Evolutionary conservation across 345 rosid species (phyloP).

Genomic region (Eucalyptus decipiens): DNA sequence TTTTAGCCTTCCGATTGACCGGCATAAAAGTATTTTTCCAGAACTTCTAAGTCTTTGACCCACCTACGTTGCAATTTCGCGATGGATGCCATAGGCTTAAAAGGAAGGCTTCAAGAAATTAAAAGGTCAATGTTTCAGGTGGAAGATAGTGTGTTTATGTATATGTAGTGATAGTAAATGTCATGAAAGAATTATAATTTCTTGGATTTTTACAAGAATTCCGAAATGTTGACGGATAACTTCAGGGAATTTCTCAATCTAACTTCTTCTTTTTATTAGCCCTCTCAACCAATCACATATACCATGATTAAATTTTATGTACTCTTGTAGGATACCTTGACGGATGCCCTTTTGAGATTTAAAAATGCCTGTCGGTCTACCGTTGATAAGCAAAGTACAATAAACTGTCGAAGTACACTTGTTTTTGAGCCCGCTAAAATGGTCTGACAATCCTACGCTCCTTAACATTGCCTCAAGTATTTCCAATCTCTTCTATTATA

Average conservation of each 20-base stretch:
- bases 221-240: neutral
- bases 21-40: neutral
- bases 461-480: neutral
- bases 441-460: neutral
- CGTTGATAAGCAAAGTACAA: neutral
- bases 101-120: neutral
- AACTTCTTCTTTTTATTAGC: no score
- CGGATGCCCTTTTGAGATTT: neutral
- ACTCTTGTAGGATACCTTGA: neutral
- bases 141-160: no score
- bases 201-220: neutral
- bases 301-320: neutral
- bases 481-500: neutral
- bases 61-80: neutral
- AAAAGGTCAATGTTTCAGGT: neutral
- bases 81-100: neutral
- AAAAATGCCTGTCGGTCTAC: neutral
- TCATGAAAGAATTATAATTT: no score
- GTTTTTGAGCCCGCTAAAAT: neutral
- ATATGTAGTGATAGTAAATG: no score
- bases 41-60: neutral
- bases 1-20: neutral
- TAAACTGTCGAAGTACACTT: neutral
- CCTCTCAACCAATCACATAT: neutral
- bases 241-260: neutral